Evolutionary conservation across 2,329 filamentous ascomycete genomes (phyloP).

Genomic region (Fusarium sp.): DNA sequence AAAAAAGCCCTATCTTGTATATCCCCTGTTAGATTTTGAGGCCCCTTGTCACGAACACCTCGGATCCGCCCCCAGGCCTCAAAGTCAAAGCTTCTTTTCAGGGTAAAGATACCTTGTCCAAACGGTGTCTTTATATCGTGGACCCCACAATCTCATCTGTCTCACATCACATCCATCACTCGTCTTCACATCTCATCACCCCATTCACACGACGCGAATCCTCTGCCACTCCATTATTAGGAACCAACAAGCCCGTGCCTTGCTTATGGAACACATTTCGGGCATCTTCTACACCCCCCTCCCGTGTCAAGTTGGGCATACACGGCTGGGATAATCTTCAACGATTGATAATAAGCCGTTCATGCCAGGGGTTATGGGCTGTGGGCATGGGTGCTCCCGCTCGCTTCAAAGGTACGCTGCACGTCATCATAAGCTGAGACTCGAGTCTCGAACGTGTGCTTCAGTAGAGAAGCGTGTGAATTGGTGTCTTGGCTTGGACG

Average conservation of each 20-base stretch:
- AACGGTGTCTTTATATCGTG: conserved; percentile 5
- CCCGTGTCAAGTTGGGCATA: conserved; percentile 4
- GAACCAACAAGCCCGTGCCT: background rate
- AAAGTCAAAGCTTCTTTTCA: conserved; percentile 18
- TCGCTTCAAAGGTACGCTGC: conserved; percentile 28
- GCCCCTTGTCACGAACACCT: conserved; percentile 37
- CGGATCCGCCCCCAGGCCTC: conserved; percentile 38
- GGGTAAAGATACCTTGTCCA: conserved; percentile 13
- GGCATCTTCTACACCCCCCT: conserved; percentile 19
- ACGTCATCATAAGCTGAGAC: conserved; percentile 41
- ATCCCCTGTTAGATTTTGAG: conserved; percentile 19
- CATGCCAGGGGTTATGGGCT: conserved; percentile 21
- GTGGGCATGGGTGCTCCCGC: conserved; percentile 37
- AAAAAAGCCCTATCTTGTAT: background rate
- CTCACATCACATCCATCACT: conserved; percentile 20
- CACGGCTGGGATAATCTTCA: background rate
- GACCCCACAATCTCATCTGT: conserved; percentile 36
- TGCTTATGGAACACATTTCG: conserved; percentile 2
- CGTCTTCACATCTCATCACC: conserved; percentile 20
- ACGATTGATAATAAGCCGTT: conserved; percentile 4
- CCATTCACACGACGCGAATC: conserved; percentile 6
- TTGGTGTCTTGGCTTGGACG: conserved; percentile 11
- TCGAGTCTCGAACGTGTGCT: conserved; percentile 30
- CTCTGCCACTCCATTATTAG: conserved; percentile 2
- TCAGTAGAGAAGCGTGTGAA: background rate